phyloP scores from a whole-genome alignment of 257 asterid species.

The Scutellaria barbata region DNA sequence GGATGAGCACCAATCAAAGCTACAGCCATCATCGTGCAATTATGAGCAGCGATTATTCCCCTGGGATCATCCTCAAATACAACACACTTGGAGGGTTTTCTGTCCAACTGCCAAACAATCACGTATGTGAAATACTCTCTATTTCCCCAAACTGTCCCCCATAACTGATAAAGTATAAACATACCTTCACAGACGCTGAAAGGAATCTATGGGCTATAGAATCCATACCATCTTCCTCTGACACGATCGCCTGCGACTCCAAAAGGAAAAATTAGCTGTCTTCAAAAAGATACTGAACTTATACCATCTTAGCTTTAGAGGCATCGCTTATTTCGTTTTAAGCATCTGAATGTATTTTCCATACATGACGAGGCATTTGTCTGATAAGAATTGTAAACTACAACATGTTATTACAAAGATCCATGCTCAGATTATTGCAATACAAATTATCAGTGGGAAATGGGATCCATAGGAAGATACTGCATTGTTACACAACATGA shows the following conservation, averaged over 20 bases:
- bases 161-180: background rate
- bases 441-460: conserved; percentile 7
- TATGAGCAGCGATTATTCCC: conserved; percentile 96
- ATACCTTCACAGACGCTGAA: conserved; percentile 94
- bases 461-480: conserved; percentile 10
- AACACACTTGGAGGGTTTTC: conserved; percentile 95
- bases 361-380: no score
- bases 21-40: conserved; percentile 97
- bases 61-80: conserved; percentile 95
- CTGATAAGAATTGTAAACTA: background rate
- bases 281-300: conserved; percentile 8
- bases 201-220: conserved; percentile 96
- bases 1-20: conserved; percentile 97
- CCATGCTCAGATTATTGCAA: conserved; percentile 5
- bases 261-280: conserved; percentile 30
- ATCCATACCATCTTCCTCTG: conserved; percentile 97
- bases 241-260: conserved; percentile 76
- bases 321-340: background rate
- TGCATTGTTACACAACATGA: conserved; percentile 7
- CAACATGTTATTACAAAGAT: background rate
- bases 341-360: no score
- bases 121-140: background rate
- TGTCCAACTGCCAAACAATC: conserved; percentile 65
- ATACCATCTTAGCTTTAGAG: background rate
- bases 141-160: background rate